These are phyloP conservation scores for Celoporthe dispersa DNA, from an alignment of 2,329 filamentous ascomycete species.

Conservation along the genomic window DNA sequence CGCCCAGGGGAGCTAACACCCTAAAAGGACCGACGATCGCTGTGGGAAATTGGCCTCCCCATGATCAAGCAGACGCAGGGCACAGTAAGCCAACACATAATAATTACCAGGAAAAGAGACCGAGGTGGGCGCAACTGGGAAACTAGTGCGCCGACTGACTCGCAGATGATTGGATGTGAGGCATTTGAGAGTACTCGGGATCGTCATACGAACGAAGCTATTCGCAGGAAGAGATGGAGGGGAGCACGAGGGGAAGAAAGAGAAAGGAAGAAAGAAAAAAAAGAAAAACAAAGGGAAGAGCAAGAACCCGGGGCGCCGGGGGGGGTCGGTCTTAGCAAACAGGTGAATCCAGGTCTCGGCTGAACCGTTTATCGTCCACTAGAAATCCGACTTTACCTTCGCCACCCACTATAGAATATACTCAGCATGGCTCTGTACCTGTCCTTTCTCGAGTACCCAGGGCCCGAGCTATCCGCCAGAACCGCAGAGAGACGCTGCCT, in stretches of 20 bases:
- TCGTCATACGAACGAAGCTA: background rate
- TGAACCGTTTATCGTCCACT: background rate
- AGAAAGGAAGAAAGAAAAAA: too few relatives aligned
- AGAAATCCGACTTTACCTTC: background rate
- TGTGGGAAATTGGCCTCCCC: slow-evolving; percentile 1
- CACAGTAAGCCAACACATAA: background rate
- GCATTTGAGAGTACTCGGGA: background rate
- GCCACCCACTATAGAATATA: background rate
- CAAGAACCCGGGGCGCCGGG: too few relatives aligned
- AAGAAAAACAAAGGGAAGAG: too few relatives aligned
- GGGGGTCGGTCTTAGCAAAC: too few relatives aligned
- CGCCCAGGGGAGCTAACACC: background rate
- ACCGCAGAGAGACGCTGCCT: background rate
- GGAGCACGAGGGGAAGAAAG: background rate
- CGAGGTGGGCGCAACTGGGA: background rate
- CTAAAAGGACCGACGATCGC: background rate
- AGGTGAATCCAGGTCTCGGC: too few relatives aligned
- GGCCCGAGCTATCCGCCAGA: background rate
- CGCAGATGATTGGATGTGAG: background rate
- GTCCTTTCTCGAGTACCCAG: too few relatives aligned
- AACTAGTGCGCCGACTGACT: background rate
- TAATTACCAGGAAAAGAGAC: background rate
- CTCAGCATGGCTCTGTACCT: background rate
- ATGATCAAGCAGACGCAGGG: background rate
- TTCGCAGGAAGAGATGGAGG: background rate